Evolutionary conservation across 176 grass and related monocot genomes (phyloP), one percentile per base, ranked within the genome.

Genomic region (Neostapfia colusana): DNA sequence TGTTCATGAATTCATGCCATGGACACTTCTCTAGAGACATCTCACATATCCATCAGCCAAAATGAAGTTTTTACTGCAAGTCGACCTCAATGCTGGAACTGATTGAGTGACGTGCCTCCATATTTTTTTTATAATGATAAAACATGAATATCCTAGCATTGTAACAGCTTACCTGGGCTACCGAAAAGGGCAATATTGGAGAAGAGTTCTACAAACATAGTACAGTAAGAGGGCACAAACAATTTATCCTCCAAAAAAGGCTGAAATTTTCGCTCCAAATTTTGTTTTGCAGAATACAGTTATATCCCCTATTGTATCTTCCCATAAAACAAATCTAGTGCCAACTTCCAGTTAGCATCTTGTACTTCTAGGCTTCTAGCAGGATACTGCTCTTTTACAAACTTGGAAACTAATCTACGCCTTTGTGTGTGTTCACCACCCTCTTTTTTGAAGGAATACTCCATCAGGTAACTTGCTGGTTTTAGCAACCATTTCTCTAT

Each of bases 21-120:
- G 64, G 62, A 85, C 63, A 70, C 70, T 75, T 69, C 50, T 61
- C 53, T 67, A 59, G 48, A 80, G 66, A 69, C 57, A 75, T 31
- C 31, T 31, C 31, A 31, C 31, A 31, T 31, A 31, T 1, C 31
- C 31, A 31, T 31, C 31, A 31, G 31, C 31, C 31, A 31, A 31
- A 31, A 31, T 31, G 31, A 31, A 31, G 31, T 31, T 31, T 31
- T 31, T 31, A 31, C 31, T 31, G 31, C 31, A 31, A 31, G 31
- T 31, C 3, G 31, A 31, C 31, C 3, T 31, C 31, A 24, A 53
- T 6, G 53, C 35, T 15, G 3, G 31, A 1, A 73, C 35, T 11
- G 17, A 14, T 54, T 40, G 7, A 82, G 69, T 55, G 45, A 73
- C 31, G 31, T n/a, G 26, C 7, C 8, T 7, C 36, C n/a, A 24